A percentile compares a stretch with the other conserved stretches of the same genome.
phyloP scores from a whole-genome alignment of 179 eudicot genomes.

The Patellifolia procumbens region DNA sequence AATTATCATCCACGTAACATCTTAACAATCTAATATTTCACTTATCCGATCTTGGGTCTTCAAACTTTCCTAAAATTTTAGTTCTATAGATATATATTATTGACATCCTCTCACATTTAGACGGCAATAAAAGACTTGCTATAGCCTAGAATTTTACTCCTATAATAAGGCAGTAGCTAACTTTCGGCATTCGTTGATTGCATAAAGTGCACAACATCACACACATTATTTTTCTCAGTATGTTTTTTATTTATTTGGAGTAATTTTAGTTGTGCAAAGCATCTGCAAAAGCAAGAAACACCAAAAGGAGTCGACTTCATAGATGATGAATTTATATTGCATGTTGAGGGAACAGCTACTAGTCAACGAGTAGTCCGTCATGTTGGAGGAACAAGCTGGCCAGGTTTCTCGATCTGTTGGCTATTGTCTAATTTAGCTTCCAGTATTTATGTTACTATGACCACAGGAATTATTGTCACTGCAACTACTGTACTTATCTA shows the following conservation, averaged over 20 bases:
- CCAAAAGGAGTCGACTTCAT: constrained; percentile 65
- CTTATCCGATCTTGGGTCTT: too few relatives aligned
- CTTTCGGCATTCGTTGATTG: background rate
- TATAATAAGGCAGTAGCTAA: background rate
- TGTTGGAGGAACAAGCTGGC: constrained; percentile 90
- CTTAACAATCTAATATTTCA: too few relatives aligned
- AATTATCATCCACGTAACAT: too few relatives aligned
- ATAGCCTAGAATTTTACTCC: background rate
- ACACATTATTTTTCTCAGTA: background rate
- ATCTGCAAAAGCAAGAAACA: constrained; percentile 64
- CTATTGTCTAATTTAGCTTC: background rate
- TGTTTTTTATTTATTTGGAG: background rate
- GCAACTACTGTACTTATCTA: constrained; percentile 31
- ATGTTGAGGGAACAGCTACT: constrained; percentile 87
- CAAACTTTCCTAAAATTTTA: too few relatives aligned
- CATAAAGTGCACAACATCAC: background rate
- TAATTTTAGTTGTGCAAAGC: constrained; percentile 55
- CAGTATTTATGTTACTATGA: background rate
- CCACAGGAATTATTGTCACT: background rate
- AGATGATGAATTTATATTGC: constrained; percentile 85
- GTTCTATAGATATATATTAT: background rate
- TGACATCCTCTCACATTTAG: too few relatives aligned
- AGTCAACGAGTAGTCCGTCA: constrained; percentile 86
- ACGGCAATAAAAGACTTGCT: too few relatives aligned
- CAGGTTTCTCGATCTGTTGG: constrained; percentile 48